Percentiles rank a stretch among this genome's conserved stretches.
Evolutionary conservation across 176 grass and related monocot species (phyloP).

Genomic region (Rhynchospora breviuscula): DNA sequence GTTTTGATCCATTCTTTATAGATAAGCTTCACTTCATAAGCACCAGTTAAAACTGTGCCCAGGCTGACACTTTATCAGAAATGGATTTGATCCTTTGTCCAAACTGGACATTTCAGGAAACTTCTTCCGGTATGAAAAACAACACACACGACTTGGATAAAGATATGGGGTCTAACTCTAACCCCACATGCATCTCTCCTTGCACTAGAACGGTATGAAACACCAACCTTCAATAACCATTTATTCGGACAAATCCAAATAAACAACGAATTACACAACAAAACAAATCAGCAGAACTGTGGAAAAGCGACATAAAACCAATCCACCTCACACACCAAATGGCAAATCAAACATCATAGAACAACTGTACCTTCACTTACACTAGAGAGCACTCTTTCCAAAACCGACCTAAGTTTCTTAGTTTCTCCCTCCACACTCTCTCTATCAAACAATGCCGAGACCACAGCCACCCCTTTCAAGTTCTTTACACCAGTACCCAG

Average conservation of each 20-base stretch:
- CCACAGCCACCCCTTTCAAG: conserved; percentile 72
- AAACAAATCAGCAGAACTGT: not conserved
- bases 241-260: not conserved
- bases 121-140: not conserved
- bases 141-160: not conserved
- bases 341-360: not conserved
- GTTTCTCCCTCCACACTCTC: conserved; percentile 51
- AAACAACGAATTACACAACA: not conserved
- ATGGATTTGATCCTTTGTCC: too few species aligned
- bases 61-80: not conserved
- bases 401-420: conserved; percentile 43
- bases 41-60: not conserved
- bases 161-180: too few species aligned
- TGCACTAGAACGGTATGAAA: not conserved
- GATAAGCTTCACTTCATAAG: too few species aligned
- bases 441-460: conserved; percentile 72
- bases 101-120: not conserved
- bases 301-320: not conserved
- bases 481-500: conserved; percentile 47
- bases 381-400: conserved; percentile 9
- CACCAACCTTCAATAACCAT: not conserved
- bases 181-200: not conserved
- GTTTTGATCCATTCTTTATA: not conserved
- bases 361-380: not conserved
- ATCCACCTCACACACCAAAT: not conserved